Conservation (phyloP, 768 basidiomycete species). For the Termitomyces sp. region DNA sequence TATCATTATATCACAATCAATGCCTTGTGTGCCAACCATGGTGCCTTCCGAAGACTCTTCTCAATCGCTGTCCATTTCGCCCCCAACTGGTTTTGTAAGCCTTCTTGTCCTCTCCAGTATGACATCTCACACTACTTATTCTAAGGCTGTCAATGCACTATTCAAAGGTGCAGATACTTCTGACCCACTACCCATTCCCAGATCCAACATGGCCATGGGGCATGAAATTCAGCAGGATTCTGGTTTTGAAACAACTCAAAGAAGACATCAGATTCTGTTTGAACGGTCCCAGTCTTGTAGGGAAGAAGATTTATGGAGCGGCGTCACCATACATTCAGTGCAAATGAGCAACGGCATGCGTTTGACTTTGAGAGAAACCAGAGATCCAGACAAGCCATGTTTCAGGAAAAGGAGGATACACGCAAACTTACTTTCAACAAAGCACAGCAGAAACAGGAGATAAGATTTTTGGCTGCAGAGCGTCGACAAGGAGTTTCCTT, state of each 20-base stretch:
- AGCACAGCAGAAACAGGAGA: background rate
- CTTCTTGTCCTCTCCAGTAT: background rate
- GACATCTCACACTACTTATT: background rate
- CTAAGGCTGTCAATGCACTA: background rate
- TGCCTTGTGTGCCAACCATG: no score
- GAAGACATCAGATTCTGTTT: background rate
- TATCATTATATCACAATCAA: no score
- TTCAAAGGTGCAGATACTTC: background rate
- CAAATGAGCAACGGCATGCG: slow-evolving; percentile 1
- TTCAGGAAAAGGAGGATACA: background rate
- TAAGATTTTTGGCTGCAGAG: background rate
- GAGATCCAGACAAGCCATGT: background rate
- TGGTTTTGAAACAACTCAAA: background rate
- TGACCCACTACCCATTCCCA: background rate
- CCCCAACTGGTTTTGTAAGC: background rate
- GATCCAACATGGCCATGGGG: background rate
- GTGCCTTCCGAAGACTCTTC: no score
- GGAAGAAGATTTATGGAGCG: slow-evolving; percentile 1
- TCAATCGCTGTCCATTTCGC: no score
- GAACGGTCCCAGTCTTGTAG: background rate
- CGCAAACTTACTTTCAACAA: background rate
- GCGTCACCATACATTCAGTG: slow-evolving; percentile 2
- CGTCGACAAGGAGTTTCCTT: background rate
- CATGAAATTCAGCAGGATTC: background rate
- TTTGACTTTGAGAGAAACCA: slow-evolving; percentile 1